Evolutionary conservation across 2,329 filamentous ascomycete species (phyloP).

Genomic region (Cercospora canescens): DNA sequence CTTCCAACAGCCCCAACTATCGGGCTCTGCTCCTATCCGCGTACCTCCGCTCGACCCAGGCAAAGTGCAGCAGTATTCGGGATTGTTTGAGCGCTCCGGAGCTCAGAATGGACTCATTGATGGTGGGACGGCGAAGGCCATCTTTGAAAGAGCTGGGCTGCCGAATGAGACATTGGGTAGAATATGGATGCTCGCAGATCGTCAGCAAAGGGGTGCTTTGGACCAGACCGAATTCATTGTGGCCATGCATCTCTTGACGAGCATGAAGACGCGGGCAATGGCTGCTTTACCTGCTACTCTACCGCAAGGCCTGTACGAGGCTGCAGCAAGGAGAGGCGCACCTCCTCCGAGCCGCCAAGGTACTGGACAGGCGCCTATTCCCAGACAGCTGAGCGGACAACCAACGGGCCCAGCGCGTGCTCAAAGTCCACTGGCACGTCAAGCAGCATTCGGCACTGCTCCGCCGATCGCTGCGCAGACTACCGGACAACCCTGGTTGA

Average conservation of each 20-base stretch:
- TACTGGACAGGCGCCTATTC: conserved; percentile 57
- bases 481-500: conserved; percentile 73
- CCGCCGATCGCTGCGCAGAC: conserved; percentile 53
- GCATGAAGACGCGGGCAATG: conserved; percentile 81
- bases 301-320: conserved; percentile 85
- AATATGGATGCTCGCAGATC: conserved; percentile 95
- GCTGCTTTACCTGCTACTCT: conserved; percentile 76
- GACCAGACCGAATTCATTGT: conserved; percentile 93
- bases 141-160: conserved; percentile 89
- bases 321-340: conserved; percentile 70
- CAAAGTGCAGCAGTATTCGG: conserved; percentile 84
- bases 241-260: conserved; percentile 94
- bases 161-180: conserved; percentile 89
- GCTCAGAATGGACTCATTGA: conserved; percentile 75
- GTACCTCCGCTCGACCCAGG: conserved; percentile 86
- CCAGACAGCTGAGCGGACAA: conserved; percentile 76
- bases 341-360: conserved; percentile 39
- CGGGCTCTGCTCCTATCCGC: conserved; percentile 64
- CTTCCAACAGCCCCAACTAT: conserved; percentile 35
- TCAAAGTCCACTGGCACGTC: conserved; percentile 59
- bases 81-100: conserved; percentile 87
- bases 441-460: conserved; percentile 49
- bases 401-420: conserved; percentile 50
- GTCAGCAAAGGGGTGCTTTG: conserved; percentile 84
- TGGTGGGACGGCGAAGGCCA: conserved; percentile 74